Conservation (phyloP, 176 grass and related monocot genomes). For the Tillandsia fasciculata region DNA sequence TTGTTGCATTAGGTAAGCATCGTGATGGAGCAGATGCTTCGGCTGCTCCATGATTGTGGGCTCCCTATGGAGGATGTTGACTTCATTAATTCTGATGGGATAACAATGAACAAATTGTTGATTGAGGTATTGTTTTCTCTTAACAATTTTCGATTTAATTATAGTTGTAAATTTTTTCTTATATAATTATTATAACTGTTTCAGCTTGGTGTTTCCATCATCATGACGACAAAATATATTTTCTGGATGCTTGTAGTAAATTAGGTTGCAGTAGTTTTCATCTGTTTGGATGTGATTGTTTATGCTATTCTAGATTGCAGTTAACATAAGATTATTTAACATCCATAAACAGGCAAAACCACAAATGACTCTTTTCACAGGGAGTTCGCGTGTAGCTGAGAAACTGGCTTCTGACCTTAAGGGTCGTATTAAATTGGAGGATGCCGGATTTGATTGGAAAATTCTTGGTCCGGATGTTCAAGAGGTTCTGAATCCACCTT, state of each 20-base stretch:
- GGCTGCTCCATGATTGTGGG: slow-evolving; percentile 80
- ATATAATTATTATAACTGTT: too few relatives aligned
- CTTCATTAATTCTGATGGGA: slow-evolving; percentile 95
- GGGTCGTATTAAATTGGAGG: slow-evolving; percentile 82
- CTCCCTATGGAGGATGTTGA: slow-evolving; percentile 76
- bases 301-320: neutral
- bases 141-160: too few relatives aligned
- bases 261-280: neutral
- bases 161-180: too few relatives aligned
- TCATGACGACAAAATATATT: too few relatives aligned
- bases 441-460: slow-evolving; percentile 99
- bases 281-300: neutral
- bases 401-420: slow-evolving; percentile 82
- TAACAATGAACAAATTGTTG: slow-evolving; percentile 84
- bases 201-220: too few relatives aligned
- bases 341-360: slow-evolving; percentile 56
- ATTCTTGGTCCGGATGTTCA: slow-evolving; percentile 98
- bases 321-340: neutral
- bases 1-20: slow-evolving; percentile 57
- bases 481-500: slow-evolving; percentile 38
- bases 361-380: slow-evolving; percentile 90
- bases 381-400: slow-evolving; percentile 82
- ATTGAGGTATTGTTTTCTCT: slow-evolving; percentile 42
- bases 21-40: slow-evolving; percentile 97
- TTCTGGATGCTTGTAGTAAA: neutral